Evolutionary conservation across 179 eudicot species (phyloP), one percentile per base, ranked within the genome.

Genomic region (Actinidia arguta): DNA sequence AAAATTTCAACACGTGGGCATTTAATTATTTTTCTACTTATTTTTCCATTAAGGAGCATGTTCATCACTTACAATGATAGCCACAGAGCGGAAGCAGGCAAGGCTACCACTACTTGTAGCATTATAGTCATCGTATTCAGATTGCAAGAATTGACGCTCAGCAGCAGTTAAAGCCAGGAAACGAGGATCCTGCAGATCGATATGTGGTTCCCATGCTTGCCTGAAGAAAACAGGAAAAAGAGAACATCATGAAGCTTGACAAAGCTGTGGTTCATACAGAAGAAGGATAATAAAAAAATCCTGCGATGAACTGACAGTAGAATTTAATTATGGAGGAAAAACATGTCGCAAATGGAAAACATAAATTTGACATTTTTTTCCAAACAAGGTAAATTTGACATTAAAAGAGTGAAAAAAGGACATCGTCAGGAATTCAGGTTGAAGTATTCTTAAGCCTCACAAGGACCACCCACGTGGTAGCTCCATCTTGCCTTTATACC

Each of bases 151-250:
- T 73, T 83, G 90, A 78, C 86, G 93, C 85, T 93, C 95, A 20
- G 93, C 93, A 75, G 90, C 92, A 75, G 94, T 89, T 84, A 92
- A 82, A 82, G 94, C 93, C 86, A 93, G 88, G 47, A 93, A 87
- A 59, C 85, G 90, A 84, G 89, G 89, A 80, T 93, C 95, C 47
- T 83, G 89, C 70, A 91, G 74, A 56, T 86, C 86, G 25, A 93
- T 89, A 79, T 89, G 93, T 44, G 88, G 89, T 54, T 90, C 93
- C 98, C 93, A 94, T 51, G 93, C 87, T 88, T 93, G 98, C 80
- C 98, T 94, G 86, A 76, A 78, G 66, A 81, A 78, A 76, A 22
- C 3, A 50, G 25, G 67, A 18, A 50, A 63, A 69, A 72, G 67
- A 80, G 27, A 50, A 12, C 44, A 69, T 46, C 5, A 72, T 46